Conservation (phyloP, 345 rosid genomes). For the Citrus inodora region DNA sequence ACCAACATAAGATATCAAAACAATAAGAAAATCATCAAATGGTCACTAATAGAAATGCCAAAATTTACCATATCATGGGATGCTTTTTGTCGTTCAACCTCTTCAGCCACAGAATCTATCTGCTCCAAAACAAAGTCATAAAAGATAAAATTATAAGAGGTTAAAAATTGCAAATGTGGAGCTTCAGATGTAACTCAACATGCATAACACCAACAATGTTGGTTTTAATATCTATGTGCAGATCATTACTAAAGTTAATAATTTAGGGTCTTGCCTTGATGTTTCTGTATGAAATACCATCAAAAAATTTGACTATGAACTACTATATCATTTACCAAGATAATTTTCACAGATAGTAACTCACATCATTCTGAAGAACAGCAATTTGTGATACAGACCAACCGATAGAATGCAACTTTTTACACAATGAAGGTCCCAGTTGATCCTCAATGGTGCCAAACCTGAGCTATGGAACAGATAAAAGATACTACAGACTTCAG, state of each 20-base stretch:
- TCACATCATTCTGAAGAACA: constrained; percentile 80
- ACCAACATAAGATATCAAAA: neutral
- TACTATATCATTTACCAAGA: neutral
- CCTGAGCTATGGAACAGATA: constrained; percentile 98
- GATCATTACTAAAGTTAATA: neutral
- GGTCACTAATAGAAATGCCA: constrained; percentile 1
- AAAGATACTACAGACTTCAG: constrained; percentile 31
- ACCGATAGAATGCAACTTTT: constrained; percentile 73
- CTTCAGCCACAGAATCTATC: constrained; percentile 98
- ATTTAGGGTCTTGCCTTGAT: neutral
- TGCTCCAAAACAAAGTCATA: constrained; percentile 33
- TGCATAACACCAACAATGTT: neutral
- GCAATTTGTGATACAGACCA: constrained; percentile 67
- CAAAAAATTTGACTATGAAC: neutral
- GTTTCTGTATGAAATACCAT: neutral
- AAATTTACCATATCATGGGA: constrained; percentile 71
- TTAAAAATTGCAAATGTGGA: neutral
- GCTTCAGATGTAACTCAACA: constrained; percentile 1
- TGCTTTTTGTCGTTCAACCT: constrained; percentile 73
- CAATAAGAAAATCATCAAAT: constrained; percentile 8
- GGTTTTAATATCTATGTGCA: neutral
- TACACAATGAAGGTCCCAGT: constrained; percentile 64
- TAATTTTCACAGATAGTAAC: constrained; percentile 29
- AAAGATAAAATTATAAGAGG: constrained; percentile 13
- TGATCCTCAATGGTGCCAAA: constrained; percentile 94